These are phyloP conservation scores for Coniochaeta pulveracea DNA, from an alignment of 2,329 filamentous ascomycete genomes.

Conservation along the genomic window DNA sequence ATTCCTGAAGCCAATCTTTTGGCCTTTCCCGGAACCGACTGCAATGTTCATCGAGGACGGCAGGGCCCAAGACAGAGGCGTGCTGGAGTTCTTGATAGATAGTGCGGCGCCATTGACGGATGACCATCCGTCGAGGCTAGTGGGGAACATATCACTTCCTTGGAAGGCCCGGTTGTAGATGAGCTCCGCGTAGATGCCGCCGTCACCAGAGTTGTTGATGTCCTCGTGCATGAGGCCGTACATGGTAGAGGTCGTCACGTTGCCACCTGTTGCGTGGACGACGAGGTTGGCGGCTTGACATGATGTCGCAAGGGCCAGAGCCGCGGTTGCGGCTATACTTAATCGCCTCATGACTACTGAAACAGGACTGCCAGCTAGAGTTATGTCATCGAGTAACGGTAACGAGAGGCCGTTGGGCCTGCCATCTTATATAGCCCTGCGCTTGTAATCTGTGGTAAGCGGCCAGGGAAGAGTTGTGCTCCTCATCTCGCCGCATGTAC, in stretches of 20 bases:
- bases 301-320: conserved; percentile 7
- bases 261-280: conserved; percentile 18
- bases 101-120: conserved; percentile 30
- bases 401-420: no score
- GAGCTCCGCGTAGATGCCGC: conserved; percentile 61
- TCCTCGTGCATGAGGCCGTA: conserved; percentile 38
- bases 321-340: not conserved
- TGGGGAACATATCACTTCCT: conserved; percentile 27
- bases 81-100: conserved; percentile 31
- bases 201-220: conserved; percentile 59
- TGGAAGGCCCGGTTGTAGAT: conserved; percentile 64
- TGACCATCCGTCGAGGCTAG: conserved; percentile 33
- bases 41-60: conserved; percentile 37
- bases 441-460: no score
- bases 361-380: no score
- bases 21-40: conserved; percentile 12
- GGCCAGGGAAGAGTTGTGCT: no score
- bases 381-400: no score
- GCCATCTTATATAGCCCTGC: no score
- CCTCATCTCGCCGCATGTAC: no score
- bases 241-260: conserved; percentile 23
- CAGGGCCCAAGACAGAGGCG: conserved; percentile 39
- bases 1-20: conserved; percentile 36
- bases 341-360: not conserved
- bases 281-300: conserved; percentile 3